Base-by-base conservation (phyloP, 1,284 basidiomycete genomes). In the Microbotryum lychnidis-dioicae region DNA sequence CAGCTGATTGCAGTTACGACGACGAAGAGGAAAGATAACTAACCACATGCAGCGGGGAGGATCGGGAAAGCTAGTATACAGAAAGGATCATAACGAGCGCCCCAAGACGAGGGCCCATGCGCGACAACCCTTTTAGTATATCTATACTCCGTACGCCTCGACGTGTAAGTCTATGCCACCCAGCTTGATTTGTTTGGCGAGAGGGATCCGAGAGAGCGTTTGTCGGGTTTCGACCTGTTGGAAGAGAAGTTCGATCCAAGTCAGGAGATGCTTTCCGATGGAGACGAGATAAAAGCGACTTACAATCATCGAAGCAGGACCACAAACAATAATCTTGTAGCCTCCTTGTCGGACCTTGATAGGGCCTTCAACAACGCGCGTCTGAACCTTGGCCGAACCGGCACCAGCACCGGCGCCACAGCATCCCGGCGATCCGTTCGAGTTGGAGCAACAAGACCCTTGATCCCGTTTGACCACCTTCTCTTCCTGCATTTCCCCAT, bases 101-200 rank as follows among this genome's bases (percentile, higher is more conserved):
- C 16, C 14, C 37, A 12, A 37, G 9, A 42, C 14, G 5, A 42
- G 12, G 10, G 37, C 16, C 12, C 6, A 42, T 42, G 14, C 37
- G 37, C 6, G 16, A 42, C 37, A 16, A 42, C 9, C 37, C 4
- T 42, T 16, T 18, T 1, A 27, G 27, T 31, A 1, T 10, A 9
- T 31, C 16, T 42, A 42, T 5, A 42, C 37, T 42, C 37, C 37
- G 37, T 42, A 42, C 14, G 37, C 56, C 57, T 66, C 64, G 21
- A 51, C 58, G 37, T 60, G 53, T 5, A 60, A 21, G 1, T 37
- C 58, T 46, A 66, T 33, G 0, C 64, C 64, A 4, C 64, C 64
- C 9, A 66, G 44, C 42, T 61, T 47, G 23, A 60, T 56, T 50
- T 66, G 64, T 31, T 66, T 60, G 3, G 64, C 61, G 23, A 66